phyloP scores from a whole-genome alignment of 768 basidiomycete genomes.

The Chalciporus piperatus region DNA sequence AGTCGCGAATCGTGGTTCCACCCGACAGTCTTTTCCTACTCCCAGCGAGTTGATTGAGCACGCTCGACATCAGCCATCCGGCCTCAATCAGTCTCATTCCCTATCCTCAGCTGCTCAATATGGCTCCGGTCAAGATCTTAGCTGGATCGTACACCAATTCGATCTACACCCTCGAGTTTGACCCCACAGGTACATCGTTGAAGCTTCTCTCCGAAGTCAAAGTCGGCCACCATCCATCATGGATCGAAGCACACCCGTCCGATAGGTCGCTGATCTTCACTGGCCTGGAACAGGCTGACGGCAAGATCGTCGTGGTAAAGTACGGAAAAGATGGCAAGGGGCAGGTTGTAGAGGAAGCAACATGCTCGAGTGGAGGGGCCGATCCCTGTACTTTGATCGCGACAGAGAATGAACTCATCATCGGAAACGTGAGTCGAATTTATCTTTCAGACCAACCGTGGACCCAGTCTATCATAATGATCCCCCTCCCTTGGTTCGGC shows the following conservation, averaged over 20 bases:
- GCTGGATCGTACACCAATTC: conserved; percentile 65
- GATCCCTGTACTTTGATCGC: conserved; percentile 67
- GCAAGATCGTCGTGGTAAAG: conserved; percentile 58
- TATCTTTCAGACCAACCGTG: not conserved
- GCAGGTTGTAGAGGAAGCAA: conserved; percentile 41
- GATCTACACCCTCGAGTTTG: conserved; percentile 63
- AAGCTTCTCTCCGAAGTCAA: conserved; percentile 41
- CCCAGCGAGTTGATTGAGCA: not conserved
- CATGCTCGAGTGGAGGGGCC: conserved; percentile 48
- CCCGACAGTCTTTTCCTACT: not conserved
- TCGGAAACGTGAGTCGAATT: conserved; percentile 64
- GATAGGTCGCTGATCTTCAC: conserved; percentile 61
- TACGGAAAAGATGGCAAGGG: conserved; percentile 49
- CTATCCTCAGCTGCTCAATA: not conserved
- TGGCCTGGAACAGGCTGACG: conserved; percentile 65
- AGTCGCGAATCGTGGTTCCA: too few relatives aligned
- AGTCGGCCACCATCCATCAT: conserved; percentile 69
- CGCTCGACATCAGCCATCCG: not conserved
- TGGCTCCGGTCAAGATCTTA: conserved; percentile 41
- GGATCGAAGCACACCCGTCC: conserved; percentile 63
- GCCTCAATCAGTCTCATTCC: not conserved
- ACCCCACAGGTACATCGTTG: conserved; percentile 51
- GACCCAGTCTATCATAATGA: not conserved
- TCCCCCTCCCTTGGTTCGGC: not conserved
- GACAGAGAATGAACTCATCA: conserved; percentile 53